Percentiles rank a stretch among this genome's conserved stretches.
These are phyloP conservation scores for Tetrapisispora fleetii DNA, from an alignment of 805 yeast species.

Conservation along the genomic window DNA sequence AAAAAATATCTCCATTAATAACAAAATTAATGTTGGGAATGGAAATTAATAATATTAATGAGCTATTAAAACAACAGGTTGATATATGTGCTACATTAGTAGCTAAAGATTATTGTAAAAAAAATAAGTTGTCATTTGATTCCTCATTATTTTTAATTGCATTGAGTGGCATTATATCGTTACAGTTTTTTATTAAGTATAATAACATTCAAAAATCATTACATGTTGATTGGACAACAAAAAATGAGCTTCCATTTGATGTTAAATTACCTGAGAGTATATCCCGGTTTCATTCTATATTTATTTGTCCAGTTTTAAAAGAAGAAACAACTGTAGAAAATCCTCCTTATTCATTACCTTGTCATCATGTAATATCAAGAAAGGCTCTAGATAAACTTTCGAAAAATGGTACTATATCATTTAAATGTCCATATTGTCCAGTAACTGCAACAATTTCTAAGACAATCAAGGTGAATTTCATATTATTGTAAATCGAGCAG, in stretches of 20 bases:
- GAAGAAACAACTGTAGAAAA: constrained; percentile 52
- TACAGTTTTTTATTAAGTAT: constrained; percentile 44
- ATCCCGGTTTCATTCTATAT: constrained; percentile 49
- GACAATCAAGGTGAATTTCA: constrained; percentile 38
- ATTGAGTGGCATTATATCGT: constrained; percentile 43
- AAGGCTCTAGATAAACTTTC: constrained; percentile 42
- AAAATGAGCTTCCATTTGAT: constrained; percentile 54
- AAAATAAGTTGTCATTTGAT: constrained; percentile 40
- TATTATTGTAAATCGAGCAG: constrained; percentile 17
- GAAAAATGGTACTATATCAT: constrained; percentile 33
- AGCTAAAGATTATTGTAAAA: constrained; percentile 40
- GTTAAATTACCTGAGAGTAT: constrained; percentile 43
- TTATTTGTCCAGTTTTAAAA: constrained; percentile 62
- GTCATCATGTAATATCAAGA: constrained; percentile 54
- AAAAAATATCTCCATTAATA: constrained; percentile 31
- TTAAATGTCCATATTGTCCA: constrained; percentile 72
- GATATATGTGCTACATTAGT: constrained; percentile 28
- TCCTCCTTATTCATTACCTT: constrained; percentile 55
- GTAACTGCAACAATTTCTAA: constrained; percentile 33
- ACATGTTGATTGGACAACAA: constrained; percentile 42
- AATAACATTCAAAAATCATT: constrained; percentile 26
- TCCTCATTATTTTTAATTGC: constrained; percentile 44
- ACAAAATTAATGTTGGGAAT: constrained; percentile 26
- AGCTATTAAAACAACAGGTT: constrained; percentile 15
- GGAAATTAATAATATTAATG: constrained; percentile 13